A percentile compares a stretch with the other conserved stretches of the same genome.
phyloP scores from a whole-genome alignment of 2,329 filamentous ascomycete genomes.

The Ophiocordyceps camponoti-leonardi region DNA sequence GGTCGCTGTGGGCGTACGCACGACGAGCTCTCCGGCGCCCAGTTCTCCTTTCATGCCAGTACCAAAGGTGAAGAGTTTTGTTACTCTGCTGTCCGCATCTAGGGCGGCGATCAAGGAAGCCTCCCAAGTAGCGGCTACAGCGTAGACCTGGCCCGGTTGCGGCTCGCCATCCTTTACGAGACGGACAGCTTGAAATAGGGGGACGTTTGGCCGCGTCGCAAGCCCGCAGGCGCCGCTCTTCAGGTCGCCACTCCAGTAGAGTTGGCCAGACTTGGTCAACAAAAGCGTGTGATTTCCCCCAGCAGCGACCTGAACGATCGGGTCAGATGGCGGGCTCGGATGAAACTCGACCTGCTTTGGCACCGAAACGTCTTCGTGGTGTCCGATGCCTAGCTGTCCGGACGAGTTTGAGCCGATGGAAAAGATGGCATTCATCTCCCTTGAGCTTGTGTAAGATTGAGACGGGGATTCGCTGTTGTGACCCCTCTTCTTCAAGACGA shows the following conservation, averaged over 20 bases:
- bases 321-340: conserved; percentile 16
- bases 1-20: conserved; percentile 28
- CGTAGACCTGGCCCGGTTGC: conserved; percentile 12
- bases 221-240: conserved; percentile 36
- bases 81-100: conserved; percentile 24
- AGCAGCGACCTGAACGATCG: conserved; percentile 26
- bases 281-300: conserved; percentile 83
- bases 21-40: conserved; percentile 38
- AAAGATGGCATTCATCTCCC: conserved; percentile 35
- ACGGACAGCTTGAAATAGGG: conserved; percentile 22
- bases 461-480: neutral
- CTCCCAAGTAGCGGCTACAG: conserved; percentile 63
- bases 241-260: conserved; percentile 50
- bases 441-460: neutral
- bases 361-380: conserved; percentile 52
- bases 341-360: conserved; percentile 46
- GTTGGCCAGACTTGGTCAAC: conserved; percentile 36
- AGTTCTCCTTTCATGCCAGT: conserved; percentile 55
- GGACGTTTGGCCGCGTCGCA: conserved; percentile 10
- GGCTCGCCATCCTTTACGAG: conserved; percentile 14
- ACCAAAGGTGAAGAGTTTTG: conserved; percentile 45
- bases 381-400: conserved; percentile 55
- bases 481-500: no score
- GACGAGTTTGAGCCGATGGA: conserved; percentile 64
- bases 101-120: conserved; percentile 44